Evolutionary conservation across 2,329 filamentous ascomycete species (phyloP).

Genomic region (Neopestalotiopsis clavispora): DNA sequence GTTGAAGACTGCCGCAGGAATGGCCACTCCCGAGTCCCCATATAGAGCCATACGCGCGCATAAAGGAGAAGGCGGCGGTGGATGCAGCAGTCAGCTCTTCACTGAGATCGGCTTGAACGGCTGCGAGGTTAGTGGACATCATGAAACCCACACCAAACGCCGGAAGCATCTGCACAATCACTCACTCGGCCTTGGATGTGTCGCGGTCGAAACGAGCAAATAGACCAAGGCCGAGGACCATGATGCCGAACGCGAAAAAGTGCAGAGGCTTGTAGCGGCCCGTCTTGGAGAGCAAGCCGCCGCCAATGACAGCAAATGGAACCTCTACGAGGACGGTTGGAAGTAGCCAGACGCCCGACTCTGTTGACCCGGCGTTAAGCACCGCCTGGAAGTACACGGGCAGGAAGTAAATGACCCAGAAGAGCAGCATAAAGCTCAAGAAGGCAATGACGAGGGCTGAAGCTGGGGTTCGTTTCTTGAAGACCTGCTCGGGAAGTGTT

Average conservation of each 20-base stretch:
- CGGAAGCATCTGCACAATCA: background rate
- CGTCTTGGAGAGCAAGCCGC: background rate
- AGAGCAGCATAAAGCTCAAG: background rate
- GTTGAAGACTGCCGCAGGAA: background rate
- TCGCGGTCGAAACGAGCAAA: background rate
- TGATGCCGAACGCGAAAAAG: background rate
- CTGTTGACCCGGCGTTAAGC: slow-evolving; percentile 30
- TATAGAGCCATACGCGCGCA: background rate
- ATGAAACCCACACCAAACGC: slow-evolving; percentile 16
- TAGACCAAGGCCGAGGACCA: background rate
- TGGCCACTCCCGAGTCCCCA: background rate
- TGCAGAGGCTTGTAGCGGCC: background rate
- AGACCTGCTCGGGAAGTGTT: background rate
- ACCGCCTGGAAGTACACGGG: slow-evolving; percentile 52
- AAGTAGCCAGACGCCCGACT: slow-evolving; percentile 36
- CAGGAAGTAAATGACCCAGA: slow-evolving; percentile 44
- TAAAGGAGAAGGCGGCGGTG: background rate
- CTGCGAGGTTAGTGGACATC: background rate
- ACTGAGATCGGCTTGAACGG: background rate
- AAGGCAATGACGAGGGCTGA: background rate
- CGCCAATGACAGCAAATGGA: background rate
- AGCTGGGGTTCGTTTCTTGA: background rate
- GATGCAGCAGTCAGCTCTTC: background rate
- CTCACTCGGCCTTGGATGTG: background rate
- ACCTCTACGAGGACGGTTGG: background rate